Conservation (phyloP, 208 protist species). For the Crithidia thermophila region DNA sequence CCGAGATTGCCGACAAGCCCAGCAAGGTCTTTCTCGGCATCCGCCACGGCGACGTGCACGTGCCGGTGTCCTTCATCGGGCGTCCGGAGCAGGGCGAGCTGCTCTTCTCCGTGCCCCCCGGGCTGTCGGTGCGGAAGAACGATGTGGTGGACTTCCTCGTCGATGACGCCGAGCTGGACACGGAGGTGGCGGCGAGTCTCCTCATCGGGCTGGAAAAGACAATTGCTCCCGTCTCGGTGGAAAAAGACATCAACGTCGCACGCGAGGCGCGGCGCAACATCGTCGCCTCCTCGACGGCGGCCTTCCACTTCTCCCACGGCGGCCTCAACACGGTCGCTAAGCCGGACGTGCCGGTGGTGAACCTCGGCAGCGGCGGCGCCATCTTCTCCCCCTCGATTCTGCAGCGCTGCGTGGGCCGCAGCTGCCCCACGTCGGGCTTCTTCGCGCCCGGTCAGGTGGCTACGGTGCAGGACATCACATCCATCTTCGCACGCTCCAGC, state of each 20-base stretch:
- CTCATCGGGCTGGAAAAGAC: conserved; percentile 64
- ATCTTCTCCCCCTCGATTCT: conserved; percentile 72
- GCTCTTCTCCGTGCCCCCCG: conserved; percentile 42
- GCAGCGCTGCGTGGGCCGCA: conserved; percentile 74
- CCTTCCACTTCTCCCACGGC: conserved; percentile 85
- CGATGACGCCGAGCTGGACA: conserved; percentile 84
- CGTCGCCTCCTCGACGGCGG: conserved; percentile 65
- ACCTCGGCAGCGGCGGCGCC: conserved; percentile 52
- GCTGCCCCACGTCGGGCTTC: conserved; percentile 65
- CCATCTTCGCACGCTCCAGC: conserved; percentile 73
- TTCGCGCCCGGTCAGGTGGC: conserved; percentile 81
- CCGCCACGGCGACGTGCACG: conserved; percentile 40
- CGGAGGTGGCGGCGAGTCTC: conserved; percentile 66
- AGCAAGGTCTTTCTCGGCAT: conserved; percentile 77
- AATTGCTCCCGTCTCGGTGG: conserved; percentile 46
- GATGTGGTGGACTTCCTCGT: conserved; percentile 70
- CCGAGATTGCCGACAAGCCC: conserved; percentile 61
- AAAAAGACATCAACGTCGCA: conserved; percentile 79
- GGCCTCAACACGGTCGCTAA: conserved; percentile 73
- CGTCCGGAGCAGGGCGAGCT: conserved; percentile 56
- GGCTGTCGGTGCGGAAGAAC: conserved; percentile 27
- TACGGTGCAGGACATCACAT: conserved; percentile 47
- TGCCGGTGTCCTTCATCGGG: conserved; percentile 78
- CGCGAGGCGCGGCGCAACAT: conserved; percentile 73
- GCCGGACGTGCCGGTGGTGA: conserved; percentile 63